Percentiles rank a stretch among this genome's conserved stretches.
Conservation (phyloP, 192 early-diverging fungal genomes). For the Helicostylum pulchrum region DNA sequence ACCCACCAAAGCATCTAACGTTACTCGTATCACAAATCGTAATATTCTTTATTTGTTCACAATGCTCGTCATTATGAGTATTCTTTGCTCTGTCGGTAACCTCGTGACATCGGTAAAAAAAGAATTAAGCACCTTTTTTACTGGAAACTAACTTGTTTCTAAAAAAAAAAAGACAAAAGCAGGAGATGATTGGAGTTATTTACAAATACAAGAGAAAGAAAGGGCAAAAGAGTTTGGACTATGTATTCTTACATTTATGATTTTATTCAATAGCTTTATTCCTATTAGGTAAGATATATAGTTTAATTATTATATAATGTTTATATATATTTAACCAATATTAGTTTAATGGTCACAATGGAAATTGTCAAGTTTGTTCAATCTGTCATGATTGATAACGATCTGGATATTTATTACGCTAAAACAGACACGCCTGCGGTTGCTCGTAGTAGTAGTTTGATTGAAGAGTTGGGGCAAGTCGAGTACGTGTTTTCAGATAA, state of each 20-base stretch:
- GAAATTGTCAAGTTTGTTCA: conserved; percentile 95
- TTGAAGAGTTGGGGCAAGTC: conserved; percentile 92
- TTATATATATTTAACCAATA: neutral
- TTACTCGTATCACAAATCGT: conserved; percentile 38
- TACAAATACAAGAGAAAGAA: conserved; percentile 27
- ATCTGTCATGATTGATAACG: conserved; percentile 82
- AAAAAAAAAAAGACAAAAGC: conserved; percentile 7
- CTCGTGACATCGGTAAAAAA: conserved; percentile 51
- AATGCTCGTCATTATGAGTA: conserved; percentile 80
- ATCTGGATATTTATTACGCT: conserved; percentile 96
- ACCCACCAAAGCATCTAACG: conserved; percentile 38
- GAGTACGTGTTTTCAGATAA: conserved; percentile 67
- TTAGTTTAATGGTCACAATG: conserved; percentile 94
- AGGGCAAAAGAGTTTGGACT: conserved; percentile 63
- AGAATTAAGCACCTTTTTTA: neutral
- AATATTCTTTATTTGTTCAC: conserved; percentile 93
- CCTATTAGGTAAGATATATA: conserved; percentile 70
- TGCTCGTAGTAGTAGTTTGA: conserved; percentile 81
- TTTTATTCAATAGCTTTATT: conserved; percentile 98
- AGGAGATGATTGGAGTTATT: conserved; percentile 31
- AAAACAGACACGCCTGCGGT: conserved; percentile 88
- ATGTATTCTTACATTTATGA: conserved; percentile 94
- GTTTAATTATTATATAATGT: neutral
- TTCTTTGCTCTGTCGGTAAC: conserved; percentile 86
- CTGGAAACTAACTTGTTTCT: no score